phyloP scores from a whole-genome alignment of 164 flowering plant genomes.

The Vitis labrusca region DNA sequence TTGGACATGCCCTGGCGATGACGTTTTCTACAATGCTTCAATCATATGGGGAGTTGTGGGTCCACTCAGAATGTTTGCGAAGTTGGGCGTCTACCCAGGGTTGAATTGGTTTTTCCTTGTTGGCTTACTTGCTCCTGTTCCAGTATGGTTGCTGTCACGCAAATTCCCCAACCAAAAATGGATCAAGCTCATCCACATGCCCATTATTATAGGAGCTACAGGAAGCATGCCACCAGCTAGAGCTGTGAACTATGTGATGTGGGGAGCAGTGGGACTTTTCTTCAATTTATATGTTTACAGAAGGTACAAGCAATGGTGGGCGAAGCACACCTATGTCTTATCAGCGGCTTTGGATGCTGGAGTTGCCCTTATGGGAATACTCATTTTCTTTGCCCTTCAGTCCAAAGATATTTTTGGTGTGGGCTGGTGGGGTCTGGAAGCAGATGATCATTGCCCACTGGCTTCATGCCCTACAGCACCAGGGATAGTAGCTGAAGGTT shows the following conservation, averaged over 20 bases:
- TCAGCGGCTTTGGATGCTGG: too few species aligned
- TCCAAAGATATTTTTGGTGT: too few species aligned
- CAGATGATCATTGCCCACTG: too few species aligned
- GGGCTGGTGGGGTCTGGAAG: too few species aligned
- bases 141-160: slow-evolving; percentile 1
- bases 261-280: not conserved
- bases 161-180: not conserved
- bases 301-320: too few species aligned
- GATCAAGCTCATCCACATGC: slow-evolving; percentile 8
- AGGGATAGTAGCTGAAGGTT: too few species aligned
- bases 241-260: slow-evolving; percentile 7
- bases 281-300: too few species aligned
- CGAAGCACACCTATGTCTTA: too few species aligned
- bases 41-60: slow-evolving; percentile 18
- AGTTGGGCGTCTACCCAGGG: slow-evolving; percentile 1
- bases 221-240: slow-evolving; percentile 10
- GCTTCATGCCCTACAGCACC: too few species aligned
- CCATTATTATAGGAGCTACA: slow-evolving; percentile 9
- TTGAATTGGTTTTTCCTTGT: not conserved
- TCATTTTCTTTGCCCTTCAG: too few species aligned
- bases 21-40: slow-evolving; percentile 12
- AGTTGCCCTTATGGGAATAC: too few species aligned
- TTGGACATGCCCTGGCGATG: slow-evolving; percentile 12
- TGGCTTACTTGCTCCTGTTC: not conserved
- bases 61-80: slow-evolving; percentile 6